Evolutionary conservation across 2,329 filamentous ascomycete species (phyloP).

Genomic region (Penicillium palitans): DNA sequence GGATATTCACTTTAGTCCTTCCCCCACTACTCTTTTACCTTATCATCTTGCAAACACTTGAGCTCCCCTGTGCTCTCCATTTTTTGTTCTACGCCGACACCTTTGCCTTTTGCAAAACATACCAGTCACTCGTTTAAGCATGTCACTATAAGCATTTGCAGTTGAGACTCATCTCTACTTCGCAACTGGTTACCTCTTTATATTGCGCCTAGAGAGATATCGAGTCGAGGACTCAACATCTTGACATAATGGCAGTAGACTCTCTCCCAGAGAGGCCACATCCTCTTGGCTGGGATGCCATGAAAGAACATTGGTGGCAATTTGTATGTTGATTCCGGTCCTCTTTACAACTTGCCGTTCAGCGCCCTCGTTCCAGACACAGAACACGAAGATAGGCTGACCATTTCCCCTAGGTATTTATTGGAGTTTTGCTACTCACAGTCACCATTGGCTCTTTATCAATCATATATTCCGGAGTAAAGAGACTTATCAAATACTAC

Average conservation of each 20-base stretch:
- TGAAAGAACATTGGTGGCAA: slow-evolving; percentile 47
- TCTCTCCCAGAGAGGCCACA: slow-evolving; percentile 22
- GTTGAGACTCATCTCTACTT: background rate
- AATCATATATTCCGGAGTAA: slow-evolving; percentile 30
- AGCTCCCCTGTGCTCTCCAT: background rate
- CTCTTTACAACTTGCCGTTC: slow-evolving; percentile 8
- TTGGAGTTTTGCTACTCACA: slow-evolving; percentile 36
- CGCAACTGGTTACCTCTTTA: background rate
- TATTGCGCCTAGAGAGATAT: background rate
- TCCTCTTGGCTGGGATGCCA: slow-evolving; percentile 37
- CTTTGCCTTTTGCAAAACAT: background rate
- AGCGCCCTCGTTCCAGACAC: background rate
- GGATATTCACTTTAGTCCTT: slow-evolving; percentile 8
- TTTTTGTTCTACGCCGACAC: background rate
- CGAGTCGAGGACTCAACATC: background rate
- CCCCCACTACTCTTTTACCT: slow-evolving; percentile 7
- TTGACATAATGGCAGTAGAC: slow-evolving; percentile 29
- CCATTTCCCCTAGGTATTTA: slow-evolving; percentile 31
- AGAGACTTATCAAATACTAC: slow-evolving; percentile 27
- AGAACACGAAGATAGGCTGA: slow-evolving; percentile 17
- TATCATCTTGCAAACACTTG: slow-evolving; percentile 1
- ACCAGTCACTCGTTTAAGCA: slow-evolving; percentile 7
- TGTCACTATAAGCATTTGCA: slow-evolving; percentile 2
- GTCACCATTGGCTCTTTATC: slow-evolving; percentile 32
- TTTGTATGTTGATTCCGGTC: slow-evolving; percentile 34